Base-by-base conservation (phyloP, 2,329 filamentous ascomycete species). In the Colletotrichum brevisporum region DNA sequence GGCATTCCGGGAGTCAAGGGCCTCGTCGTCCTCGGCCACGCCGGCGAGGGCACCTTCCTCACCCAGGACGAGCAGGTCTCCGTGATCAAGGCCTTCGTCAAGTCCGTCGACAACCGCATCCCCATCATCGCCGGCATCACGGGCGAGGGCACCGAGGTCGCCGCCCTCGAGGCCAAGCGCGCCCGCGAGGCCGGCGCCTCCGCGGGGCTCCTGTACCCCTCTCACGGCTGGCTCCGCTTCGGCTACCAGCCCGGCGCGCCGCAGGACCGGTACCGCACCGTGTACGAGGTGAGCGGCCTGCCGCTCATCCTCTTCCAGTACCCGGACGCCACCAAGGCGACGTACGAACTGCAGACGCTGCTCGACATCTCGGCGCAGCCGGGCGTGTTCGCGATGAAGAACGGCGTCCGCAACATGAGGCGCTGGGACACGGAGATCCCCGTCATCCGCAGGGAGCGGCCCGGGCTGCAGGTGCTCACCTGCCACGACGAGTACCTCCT, bases 381-480 rank as follows among this genome's bases (percentile, higher is more conserved):
- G 1, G 85, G 85, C 31, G 84, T 86, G 6, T 85, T 87, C 53
- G 85, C 85, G 16, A 87, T 87, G 84, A 87, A 87, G 80, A 87
- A 87, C 70, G 85, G 85, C 21, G 85, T 87, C 10, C 82, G 85
- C 61, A 86, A 87, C 75, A 87, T 87, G 85, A 81, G 83, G n/a
- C 82, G 85, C 18, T 87, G 85, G 85, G 85, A 87, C 59, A 85
- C 83, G 0, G 85, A 87, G 74, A 87, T 87, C 68, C 85, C 85
- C 16, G 79, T 87, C 27, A 86, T 87, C 76, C 82, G 83, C 56
- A 75, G 75, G 27, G 78, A 85, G 72, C 81, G 84, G 5, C 85
- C 85, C 0, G 81, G 85, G 2, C 78, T 87, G 2, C 84, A 85
- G 57, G 82, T 86, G 16, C 76, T 87, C 5, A 85, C 83, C 12